These are phyloP conservation scores for Dactylonectria estremocensis DNA, from an alignment of 2,329 filamentous ascomycete genomes.

Conservation along the genomic window DNA sequence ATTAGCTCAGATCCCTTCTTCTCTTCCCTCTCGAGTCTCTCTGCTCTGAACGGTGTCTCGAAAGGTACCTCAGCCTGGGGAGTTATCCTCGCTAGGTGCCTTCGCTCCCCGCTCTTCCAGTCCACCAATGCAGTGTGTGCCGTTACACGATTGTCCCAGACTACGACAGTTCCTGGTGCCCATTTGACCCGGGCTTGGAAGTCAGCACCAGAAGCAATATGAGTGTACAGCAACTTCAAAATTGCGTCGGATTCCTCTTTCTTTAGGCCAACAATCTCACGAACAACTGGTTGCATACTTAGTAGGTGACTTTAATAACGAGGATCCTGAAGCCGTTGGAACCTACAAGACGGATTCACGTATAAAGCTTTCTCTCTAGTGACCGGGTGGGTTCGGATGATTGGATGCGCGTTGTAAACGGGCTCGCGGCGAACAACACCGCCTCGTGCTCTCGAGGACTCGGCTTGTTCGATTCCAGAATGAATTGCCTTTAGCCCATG, in stretches of 20 bases:
- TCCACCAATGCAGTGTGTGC: slow-evolving; percentile 85
- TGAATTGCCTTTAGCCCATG: slow-evolving; percentile 87
- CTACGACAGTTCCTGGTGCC: slow-evolving; percentile 84
- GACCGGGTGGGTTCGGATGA: slow-evolving; percentile 85
- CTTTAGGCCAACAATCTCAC: slow-evolving; percentile 85
- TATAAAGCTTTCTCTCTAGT: slow-evolving; percentile 89
- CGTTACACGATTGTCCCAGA: slow-evolving; percentile 89
- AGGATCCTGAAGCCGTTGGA: slow-evolving; percentile 63
- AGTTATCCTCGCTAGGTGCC: too few relatives aligned
- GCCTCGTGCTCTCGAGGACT: slow-evolving; percentile 75
- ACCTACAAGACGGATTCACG: slow-evolving; percentile 81
- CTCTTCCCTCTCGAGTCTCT: too few relatives aligned
- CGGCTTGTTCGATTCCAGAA: slow-evolving; percentile 86
- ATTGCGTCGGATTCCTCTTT: slow-evolving; percentile 87
- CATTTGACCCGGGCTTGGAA: slow-evolving; percentile 82
- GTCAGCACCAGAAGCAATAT: slow-evolving; percentile 71
- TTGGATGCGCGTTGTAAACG: slow-evolving; percentile 80
- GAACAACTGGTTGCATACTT: slow-evolving; percentile 71
- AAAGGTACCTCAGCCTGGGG: too few relatives aligned
- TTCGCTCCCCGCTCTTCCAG: slow-evolving; percentile 63
- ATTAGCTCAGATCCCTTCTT: too few relatives aligned
- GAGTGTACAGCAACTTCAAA: slow-evolving; percentile 78
- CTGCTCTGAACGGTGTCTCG: too few relatives aligned
- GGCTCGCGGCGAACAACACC: slow-evolving; percentile 83
- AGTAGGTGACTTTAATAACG: too few relatives aligned